Base-by-base conservation (phyloP, 1,139 yeast species). In the Blastobotrys illinoisensis region DNA sequence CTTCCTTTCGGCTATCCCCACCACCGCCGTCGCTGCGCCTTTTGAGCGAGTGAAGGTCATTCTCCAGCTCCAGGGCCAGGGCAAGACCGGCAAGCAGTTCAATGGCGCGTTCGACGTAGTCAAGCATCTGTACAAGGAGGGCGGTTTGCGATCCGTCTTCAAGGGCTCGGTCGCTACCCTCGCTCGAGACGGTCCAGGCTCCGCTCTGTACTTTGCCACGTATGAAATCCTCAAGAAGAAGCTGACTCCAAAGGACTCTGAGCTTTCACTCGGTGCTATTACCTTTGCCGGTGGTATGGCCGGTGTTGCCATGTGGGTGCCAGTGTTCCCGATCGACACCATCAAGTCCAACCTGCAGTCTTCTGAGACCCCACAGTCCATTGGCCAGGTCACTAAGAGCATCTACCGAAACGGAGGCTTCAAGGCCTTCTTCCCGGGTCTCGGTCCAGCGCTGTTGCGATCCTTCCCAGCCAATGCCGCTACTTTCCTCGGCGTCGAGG, bases 391-490 rank as follows among this genome's bases (percentile, higher is more conserved):
- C 50, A 82, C 96, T 9, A 75, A 75, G 58, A 69, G 79, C 63
- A 78, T 91, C 65, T 80, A 81, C 67, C 68, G 77, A 26, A 79
- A 81, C 59, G 95, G 93, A 46, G 98, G 98, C 24, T 62, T 90
- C 62, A 86, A 84, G 69, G 97, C 95, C 0, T 93, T 93, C 76
- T 93, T 90, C 71, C 85, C 88, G 18, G 67, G 97, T 6, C 81
- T 93, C 32, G 98, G 97, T 0, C 98, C 99, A 11, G 98, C 98
- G 1, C 76, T 93, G 66, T 82, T 90, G 47, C 82, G 99, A 71
- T 86, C 96, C 24, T 91, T 93, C 87, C 98, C 98, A 2, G 97
- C 98, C 21, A 93, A 93, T 70, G 98, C 98, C 18, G 98, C 98
- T 19, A 91, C 98, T 2, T 93, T 93, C 75, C 80, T 90, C 49